These are phyloP conservation scores for Darksidea phi DNA, from an alignment of 495 filamentous ascomycete species.

Conservation along the genomic window DNA sequence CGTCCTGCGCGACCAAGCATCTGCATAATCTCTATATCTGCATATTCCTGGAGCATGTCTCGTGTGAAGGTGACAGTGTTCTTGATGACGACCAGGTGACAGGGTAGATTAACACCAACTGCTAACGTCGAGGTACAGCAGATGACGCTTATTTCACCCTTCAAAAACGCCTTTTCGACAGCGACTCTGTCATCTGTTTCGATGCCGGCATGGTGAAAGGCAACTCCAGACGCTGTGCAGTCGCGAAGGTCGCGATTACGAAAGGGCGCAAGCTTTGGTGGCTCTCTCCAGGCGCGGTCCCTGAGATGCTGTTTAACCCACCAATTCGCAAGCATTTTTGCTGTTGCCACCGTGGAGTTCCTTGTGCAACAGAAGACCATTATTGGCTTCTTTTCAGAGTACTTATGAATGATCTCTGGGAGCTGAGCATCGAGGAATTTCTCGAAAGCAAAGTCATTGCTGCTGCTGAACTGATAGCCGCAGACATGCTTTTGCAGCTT, in stretches of 20 bases:
- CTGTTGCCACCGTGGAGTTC: constrained; percentile 73
- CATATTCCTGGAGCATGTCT: constrained; percentile 69
- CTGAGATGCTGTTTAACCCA: constrained; percentile 58
- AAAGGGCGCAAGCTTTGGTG: constrained; percentile 55
- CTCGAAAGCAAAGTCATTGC: constrained; percentile 88
- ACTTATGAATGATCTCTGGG: constrained; percentile 68
- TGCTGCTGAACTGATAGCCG: constrained; percentile 60
- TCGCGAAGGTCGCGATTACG: constrained; percentile 62
- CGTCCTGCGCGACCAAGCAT: constrained; percentile 94
- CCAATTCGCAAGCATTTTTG: constrained; percentile 66
- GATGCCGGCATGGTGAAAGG: constrained; percentile 92
- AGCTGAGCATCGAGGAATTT: constrained; percentile 75
- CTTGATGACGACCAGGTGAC: constrained; percentile 90
- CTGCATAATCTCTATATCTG: constrained; percentile 94
- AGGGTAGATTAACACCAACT: constrained; percentile 90
- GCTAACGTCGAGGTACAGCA: constrained; percentile 95
- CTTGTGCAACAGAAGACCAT: constrained; percentile 92
- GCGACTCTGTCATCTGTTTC: constrained; percentile 65
- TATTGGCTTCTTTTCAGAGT: constrained; percentile 78
- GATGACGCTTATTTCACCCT: constrained; percentile 78
- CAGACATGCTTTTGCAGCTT: constrained; percentile 83
- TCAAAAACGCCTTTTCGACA: constrained; percentile 71
- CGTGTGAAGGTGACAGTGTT: constrained; percentile 75
- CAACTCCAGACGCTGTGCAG: constrained; percentile 68
- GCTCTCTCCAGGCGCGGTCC: constrained; percentile 67